Conservation (phyloP, 129 eudicot species). For the Gnaphalium uliginosum region DNA sequence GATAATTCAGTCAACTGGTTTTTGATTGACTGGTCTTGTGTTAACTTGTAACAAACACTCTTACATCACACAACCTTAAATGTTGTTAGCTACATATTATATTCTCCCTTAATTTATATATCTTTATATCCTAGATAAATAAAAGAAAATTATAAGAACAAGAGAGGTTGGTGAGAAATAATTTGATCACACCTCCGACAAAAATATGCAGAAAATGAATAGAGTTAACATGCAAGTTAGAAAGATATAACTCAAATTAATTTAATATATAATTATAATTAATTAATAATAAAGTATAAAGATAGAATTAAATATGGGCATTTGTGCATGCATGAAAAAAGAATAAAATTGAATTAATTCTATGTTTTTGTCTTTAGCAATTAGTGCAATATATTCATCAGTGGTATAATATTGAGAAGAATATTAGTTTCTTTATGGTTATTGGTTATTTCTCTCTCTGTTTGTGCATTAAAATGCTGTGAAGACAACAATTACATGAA, state of each 20-base stretch:
- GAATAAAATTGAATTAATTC: slow-evolving; percentile 30
- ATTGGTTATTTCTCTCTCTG: slow-evolving; percentile 37
- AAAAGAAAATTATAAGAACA: background rate
- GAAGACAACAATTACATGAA: slow-evolving; percentile 63
- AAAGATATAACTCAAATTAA: background rate
- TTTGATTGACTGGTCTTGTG: no score
- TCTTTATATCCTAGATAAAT: no score
- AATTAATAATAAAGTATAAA: background rate
- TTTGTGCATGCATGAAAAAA: slow-evolving; percentile 30
- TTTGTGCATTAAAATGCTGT: slow-evolving; percentile 16
- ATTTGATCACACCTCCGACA: background rate
- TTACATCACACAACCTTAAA: no score
- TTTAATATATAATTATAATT: no score
- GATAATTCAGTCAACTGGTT: no score
- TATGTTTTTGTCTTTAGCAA: slow-evolving; percentile 36
- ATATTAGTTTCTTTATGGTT: slow-evolving; percentile 46
- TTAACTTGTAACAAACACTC: no score
- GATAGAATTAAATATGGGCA: slow-evolving; percentile 19
- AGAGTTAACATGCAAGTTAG: slow-evolving; percentile 26
- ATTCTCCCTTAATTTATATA: no score
- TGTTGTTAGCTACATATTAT: no score
- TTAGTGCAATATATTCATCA: slow-evolving; percentile 23
- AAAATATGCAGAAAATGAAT: background rate
- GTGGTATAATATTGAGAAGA: slow-evolving; percentile 44
- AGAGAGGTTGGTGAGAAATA: background rate